Evolutionary conservation across 192 early-diverging fungal genomes (phyloP).

Genomic region (Obelidium mucronatum): DNA sequence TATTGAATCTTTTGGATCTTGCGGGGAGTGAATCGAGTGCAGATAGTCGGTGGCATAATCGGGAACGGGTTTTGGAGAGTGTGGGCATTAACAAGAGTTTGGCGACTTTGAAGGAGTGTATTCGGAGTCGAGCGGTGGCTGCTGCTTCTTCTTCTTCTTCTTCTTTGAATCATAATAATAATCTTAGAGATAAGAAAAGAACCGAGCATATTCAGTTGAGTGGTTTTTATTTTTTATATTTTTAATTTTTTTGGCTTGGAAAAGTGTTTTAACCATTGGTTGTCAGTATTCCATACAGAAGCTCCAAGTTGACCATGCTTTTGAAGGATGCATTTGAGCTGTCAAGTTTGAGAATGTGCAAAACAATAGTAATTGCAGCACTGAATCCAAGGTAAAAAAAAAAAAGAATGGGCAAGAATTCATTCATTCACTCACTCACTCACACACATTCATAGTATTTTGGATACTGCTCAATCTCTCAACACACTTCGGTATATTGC

Average conservation of each 20-base stretch:
- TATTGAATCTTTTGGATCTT: constrained; percentile 58
- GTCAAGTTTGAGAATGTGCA: constrained; percentile 34
- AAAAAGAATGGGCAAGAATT: no score
- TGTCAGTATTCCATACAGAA: constrained; percentile 52
- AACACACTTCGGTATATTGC: constrained; percentile 53
- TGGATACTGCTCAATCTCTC: constrained; percentile 50
- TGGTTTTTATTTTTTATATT: no score
- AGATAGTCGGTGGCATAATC: constrained; percentile 49
- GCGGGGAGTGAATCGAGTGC: constrained; percentile 54
- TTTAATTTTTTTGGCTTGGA: no score
- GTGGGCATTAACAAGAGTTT: constrained; percentile 58
- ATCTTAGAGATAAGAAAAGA: no score
- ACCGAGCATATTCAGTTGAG: constrained; percentile 47
- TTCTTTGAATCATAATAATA: not conserved
- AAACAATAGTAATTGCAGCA: constrained; percentile 52
- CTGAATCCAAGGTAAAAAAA: constrained; percentile 21
- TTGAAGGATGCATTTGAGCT: constrained; percentile 61
- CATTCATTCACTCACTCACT: no score
- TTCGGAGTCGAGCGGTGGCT: constrained; percentile 47
- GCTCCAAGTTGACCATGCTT: constrained; percentile 53
- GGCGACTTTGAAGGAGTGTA: constrained; percentile 60
- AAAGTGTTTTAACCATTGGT: no score
- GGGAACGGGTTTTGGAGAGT: constrained; percentile 55
- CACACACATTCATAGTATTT: constrained; percentile 28
- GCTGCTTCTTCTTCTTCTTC: not conserved